Conservation (phyloP, 2,329 filamentous ascomycete species). For the Xylaria digitata region DNA sequence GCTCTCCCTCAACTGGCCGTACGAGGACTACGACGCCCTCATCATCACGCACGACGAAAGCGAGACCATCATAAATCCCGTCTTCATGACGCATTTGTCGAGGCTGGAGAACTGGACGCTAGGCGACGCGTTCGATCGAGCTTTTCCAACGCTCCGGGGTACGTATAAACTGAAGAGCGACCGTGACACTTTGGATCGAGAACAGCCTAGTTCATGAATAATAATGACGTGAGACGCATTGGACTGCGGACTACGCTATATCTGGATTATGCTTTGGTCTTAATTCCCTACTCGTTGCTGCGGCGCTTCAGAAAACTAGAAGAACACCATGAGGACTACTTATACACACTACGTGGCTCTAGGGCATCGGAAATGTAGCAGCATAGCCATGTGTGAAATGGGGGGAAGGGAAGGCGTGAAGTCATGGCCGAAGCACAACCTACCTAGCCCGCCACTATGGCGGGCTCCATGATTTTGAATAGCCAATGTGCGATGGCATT, state of each 20-base stretch:
- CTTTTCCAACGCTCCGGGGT: constrained; percentile 68
- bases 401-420: background rate
- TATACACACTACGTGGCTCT: background rate
- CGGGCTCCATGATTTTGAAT: background rate
- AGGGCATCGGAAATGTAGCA: background rate
- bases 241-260: background rate
- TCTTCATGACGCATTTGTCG: constrained; percentile 83
- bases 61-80: constrained; percentile 83
- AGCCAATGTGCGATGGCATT: background rate
- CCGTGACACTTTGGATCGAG: background rate
- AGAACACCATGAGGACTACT: background rate
- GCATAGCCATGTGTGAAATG: background rate
- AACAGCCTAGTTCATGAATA: background rate
- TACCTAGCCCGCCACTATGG: background rate
- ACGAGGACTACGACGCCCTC: constrained; percentile 77
- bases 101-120: constrained; percentile 85
- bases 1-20: constrained; percentile 84
- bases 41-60: constrained; percentile 67
- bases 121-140: constrained; percentile 73
- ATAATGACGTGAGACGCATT: background rate
- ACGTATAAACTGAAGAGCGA: constrained; percentile 54
- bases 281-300: background rate
- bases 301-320: constrained; percentile 5
- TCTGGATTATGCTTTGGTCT: background rate
- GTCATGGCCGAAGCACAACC: background rate